Evolutionary conservation across 2,329 filamentous ascomycete species (phyloP), one percentile per base, ranked within the genome.

Genomic region (Colletotrichum sp.): DNA sequence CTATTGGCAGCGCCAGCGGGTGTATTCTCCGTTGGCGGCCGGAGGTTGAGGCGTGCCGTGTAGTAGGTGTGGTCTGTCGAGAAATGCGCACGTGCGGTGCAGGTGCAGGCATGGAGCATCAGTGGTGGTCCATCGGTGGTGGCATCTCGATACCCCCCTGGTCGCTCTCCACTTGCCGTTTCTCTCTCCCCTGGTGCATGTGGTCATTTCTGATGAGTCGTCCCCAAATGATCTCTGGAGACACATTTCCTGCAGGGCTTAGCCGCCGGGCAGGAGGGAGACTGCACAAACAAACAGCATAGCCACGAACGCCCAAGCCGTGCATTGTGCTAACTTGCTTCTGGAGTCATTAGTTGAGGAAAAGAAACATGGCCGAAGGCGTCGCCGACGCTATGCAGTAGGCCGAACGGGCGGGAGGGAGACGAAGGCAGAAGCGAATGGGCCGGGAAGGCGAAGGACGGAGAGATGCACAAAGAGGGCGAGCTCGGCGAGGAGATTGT

Each of bases 91-190:
- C 72, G 64, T 73, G 73, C 59, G 28, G 64, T 73, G 73, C 2
- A 63, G 27, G 22, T 65, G 32, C 39, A 25, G 22, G 57, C 63
- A 48, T 39, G 61, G 52, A 13, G 44, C 44, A 52, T 52, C 44
- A 48, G 60, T 28, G 61, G 66, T 22, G n/a, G 30, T 63, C 60
- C 60, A 36, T 22, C 60, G 60, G 19, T 64, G 32, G 30, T 32
- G 32, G 19, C 16, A 19, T 28, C 61, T 32, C 55, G 44, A 71
- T 71, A 52, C 44, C 44, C 44, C 44, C 44, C 44, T 25, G 44
- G 67, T 52, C 57, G 19, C 32, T 71, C 72, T 52, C 72, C 72
- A 72, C 69, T 68, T 64, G 57, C 69, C 39, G 32, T 68, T 63
- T 73, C 70, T 57, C 55, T 34, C 22, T 16, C 25, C 44, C 34